phyloP scores from a whole-genome alignment of 2,329 filamentous ascomycete genomes.

The Didymella pomorum region DNA sequence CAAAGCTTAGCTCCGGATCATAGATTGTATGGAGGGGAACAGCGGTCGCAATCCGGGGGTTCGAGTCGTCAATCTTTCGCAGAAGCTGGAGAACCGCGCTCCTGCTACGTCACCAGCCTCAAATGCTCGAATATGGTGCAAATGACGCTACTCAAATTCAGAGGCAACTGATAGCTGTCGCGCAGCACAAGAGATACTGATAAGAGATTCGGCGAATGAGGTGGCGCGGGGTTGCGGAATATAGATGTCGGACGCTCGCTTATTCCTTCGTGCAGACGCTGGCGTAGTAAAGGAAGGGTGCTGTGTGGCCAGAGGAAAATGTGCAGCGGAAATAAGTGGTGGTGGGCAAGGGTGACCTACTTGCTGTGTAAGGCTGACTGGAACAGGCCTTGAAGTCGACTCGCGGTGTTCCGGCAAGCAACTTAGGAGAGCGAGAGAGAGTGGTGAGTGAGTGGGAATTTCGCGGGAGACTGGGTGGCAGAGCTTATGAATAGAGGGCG shows the following conservation, averaged over 20 bases:
- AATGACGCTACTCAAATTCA: conserved; percentile 34
- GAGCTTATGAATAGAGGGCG: conserved; percentile 48
- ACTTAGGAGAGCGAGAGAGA: conserved; percentile 35
- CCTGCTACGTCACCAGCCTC: conserved; percentile 32
- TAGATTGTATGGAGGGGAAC: conserved; percentile 23
- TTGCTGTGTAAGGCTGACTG: conserved; percentile 31
- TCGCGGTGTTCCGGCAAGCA: conserved; percentile 43
- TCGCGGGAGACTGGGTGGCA: conserved; percentile 35
- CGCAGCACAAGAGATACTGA: conserved; percentile 37
- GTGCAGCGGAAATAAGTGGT: conserved; percentile 27
- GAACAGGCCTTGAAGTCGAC: conserved; percentile 37
- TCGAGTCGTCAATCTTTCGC: conserved; percentile 22
- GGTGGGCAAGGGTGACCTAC: conserved; percentile 40
- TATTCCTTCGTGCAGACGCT: conserved; percentile 34
- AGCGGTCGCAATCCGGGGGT: conserved; percentile 16
- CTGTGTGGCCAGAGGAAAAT: conserved; percentile 23
- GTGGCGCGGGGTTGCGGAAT: conserved; percentile 38
- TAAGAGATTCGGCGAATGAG: conserved; percentile 48
- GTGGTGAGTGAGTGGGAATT: conserved; percentile 23
- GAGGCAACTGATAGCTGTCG: conserved; percentile 39
- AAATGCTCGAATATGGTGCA: conserved; percentile 26
- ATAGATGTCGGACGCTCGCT: conserved; percentile 29
- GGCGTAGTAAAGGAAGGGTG: conserved; percentile 22
- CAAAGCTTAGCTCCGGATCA: conserved; percentile 30
- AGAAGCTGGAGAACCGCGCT: conserved; percentile 24